Evolutionary conservation across 306 rosid species (phyloP), one percentile per base, ranked within the genome.

Genomic region (Echinosophora koreensis): DNA sequence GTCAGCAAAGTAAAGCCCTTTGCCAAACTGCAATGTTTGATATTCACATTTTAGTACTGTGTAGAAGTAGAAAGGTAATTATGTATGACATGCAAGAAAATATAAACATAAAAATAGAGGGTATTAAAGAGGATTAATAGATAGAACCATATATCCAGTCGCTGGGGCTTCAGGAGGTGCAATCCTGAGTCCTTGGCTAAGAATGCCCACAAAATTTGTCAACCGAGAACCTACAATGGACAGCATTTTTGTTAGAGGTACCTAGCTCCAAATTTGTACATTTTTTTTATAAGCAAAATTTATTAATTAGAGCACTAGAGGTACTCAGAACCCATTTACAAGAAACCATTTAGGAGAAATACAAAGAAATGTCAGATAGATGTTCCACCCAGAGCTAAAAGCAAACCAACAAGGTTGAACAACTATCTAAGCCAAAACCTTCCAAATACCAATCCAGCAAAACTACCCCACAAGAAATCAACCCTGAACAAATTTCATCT

Each of bases 141-240:
- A 73, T 11, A 77, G 72, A 74, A 95, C 98, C 98, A 95, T 95
- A 51, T 95, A 95, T 76, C 98, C 98, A 71, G 98, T 95, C 6
- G 97, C 92, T 18, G 98, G 98, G 49, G 99, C 97, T 89, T 95
- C 97, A 28, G 99, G 99, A 69, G 98, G 99, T 62, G 99, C 99
- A 65, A 92, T 95, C 89, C 99, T 88, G 56, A 95, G 88, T 77
- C 99, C 99, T 87, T 95, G 97, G 89, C 81, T 95, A 73, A 95
- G 92, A 77, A 95, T 95, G 34, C 99, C 99, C 35, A 95, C 97
- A 81, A 83, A 95, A 73, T 95, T 95, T 13, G 99, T 92, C 89
- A 95, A 47, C 80, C 99, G 87, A 56, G 99, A 95, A 80, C 99
- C 99, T 95, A 57, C 41, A 76, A 70, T 32, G 37, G 65, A 74